A percentile compares a stretch with the other conserved stretches of the same genome.
Evolutionary conservation across 768 basidiomycete species (phyloP).

Genomic region (Mycena alexandri): DNA sequence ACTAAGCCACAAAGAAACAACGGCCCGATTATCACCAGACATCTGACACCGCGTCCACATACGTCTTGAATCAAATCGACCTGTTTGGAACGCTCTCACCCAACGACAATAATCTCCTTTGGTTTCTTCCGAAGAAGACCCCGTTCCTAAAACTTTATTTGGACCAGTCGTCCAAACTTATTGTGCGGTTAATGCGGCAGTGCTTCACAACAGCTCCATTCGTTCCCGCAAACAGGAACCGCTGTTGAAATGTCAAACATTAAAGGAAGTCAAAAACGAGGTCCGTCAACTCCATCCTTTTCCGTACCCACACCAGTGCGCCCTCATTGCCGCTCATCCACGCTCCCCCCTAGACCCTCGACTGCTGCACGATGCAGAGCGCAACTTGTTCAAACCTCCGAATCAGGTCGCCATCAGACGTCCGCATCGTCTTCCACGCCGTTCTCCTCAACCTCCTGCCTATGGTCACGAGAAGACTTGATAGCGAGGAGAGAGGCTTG

Average conservation of each 20-base stretch:
- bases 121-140: conserved; percentile 48
- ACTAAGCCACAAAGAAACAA: conserved; percentile 18
- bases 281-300: conserved; percentile 25
- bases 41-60: conserved; percentile 37
- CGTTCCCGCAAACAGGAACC: conserved; percentile 29
- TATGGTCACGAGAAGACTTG: conserved; percentile 82
- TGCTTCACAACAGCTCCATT: conserved; percentile 33
- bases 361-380: conserved; percentile 55
- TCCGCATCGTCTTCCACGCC: conserved; percentile 78
- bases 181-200: conserved; percentile 36
- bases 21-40: conserved; percentile 32
- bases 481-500: conserved; percentile 78
- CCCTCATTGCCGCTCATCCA: conserved; percentile 1
- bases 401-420: conserved; percentile 65
- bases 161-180: conserved; percentile 35
- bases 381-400: conserved; percentile 65
- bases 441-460: conserved; percentile 76
- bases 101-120: conserved; percentile 37
- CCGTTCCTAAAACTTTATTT: conserved; percentile 65
- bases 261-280: conserved; percentile 30
- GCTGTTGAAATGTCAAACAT: conserved; percentile 32
- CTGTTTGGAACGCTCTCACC: conserved; percentile 51
- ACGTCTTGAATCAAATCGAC: conserved; percentile 28
- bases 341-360: conserved; percentile 27
- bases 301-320: conserved; percentile 28